These are phyloP conservation scores for Mucor plumbeus DNA, from an alignment of 371 early-diverging fungal species.

Conservation along the genomic window DNA sequence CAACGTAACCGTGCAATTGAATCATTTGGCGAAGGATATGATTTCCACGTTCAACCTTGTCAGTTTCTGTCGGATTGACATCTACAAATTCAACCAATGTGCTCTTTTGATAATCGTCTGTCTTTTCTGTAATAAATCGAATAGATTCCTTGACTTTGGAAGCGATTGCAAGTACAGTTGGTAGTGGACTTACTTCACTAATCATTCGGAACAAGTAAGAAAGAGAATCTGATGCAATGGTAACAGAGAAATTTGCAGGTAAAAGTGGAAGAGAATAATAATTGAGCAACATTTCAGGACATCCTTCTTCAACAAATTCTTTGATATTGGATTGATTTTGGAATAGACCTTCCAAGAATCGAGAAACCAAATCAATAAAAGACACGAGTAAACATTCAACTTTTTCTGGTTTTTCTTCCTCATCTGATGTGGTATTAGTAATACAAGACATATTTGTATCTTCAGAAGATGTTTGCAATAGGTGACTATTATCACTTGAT, in stretches of 20 bases:
- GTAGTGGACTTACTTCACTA: conserved; percentile 67
- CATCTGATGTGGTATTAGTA: not conserved
- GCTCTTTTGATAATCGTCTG: conserved; percentile 32
- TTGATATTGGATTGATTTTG: conserved; percentile 75
- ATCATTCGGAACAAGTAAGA: conserved; percentile 76
- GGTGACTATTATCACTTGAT: conserved; percentile 51
- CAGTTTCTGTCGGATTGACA: conserved; percentile 53
- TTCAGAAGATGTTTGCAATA: conserved; percentile 31
- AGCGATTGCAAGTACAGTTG: conserved; percentile 55
- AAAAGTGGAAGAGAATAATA: conserved; percentile 71
- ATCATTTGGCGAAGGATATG: conserved; percentile 61
- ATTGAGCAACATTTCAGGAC: conserved; percentile 67
- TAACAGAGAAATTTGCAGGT: conserved; percentile 78
- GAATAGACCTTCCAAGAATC: conserved; percentile 88
- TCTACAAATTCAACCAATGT: conserved; percentile 57
- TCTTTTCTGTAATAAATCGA: conserved; percentile 38
- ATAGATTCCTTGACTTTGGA: conserved; percentile 58
- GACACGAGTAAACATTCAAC: conserved; percentile 50
- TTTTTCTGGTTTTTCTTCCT: conserved; percentile 52
- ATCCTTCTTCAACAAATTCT: conserved; percentile 77
- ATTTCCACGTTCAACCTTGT: conserved; percentile 58
- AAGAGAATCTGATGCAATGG: conserved; percentile 70
- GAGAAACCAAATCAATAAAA: conserved; percentile 49
- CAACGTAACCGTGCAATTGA: conserved; percentile 65
- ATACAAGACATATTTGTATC: not conserved